These are phyloP conservation scores for Blastobotrys americana DNA, from an alignment of 805 yeast genomes.

Conservation along the genomic window DNA sequence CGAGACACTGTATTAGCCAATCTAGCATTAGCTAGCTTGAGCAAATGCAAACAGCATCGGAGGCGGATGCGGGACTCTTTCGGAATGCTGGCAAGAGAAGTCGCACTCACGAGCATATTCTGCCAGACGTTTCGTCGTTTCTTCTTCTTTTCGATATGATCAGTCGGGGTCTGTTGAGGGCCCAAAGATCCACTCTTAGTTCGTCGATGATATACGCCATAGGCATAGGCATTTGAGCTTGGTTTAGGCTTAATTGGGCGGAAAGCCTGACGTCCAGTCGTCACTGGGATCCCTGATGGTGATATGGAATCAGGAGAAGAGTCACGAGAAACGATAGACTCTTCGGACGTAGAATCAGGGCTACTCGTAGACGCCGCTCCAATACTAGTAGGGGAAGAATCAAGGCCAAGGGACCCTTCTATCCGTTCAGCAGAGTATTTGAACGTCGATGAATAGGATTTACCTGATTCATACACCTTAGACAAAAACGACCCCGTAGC, in stretches of 20 bases:
- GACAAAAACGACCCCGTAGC: slow-evolving; percentile 16
- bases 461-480: slow-evolving; percentile 30
- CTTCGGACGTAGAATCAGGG: neutral
- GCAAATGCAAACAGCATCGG: slow-evolving; percentile 69
- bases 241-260: neutral
- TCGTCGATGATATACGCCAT: slow-evolving; percentile 1
- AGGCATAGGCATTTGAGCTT: neutral
- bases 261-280: neutral
- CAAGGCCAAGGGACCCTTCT: slow-evolving; percentile 5
- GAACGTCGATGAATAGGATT: slow-evolving; percentile 40
- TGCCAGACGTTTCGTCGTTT: slow-evolving; percentile 22
- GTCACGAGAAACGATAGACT: too few species aligned
- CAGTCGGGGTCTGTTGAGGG: neutral
- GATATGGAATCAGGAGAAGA: neutral
- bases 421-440: slow-evolving; percentile 50
- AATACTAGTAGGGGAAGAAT: neutral
- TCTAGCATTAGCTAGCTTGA: slow-evolving; percentile 74
- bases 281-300: neutral
- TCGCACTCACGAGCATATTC: slow-evolving; percentile 28
- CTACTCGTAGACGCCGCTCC: neutral
- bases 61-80: slow-evolving; percentile 69
- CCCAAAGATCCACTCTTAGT: neutral
- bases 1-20: slow-evolving; percentile 58
- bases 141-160: neutral
- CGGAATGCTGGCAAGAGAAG: slow-evolving; percentile 37